A percentile compares a stretch with the other conserved stretches of the same genome.
Evolutionary conservation across 2,329 filamentous ascomycete genomes (phyloP).

Genomic region (Cladophialophora carrionii): DNA sequence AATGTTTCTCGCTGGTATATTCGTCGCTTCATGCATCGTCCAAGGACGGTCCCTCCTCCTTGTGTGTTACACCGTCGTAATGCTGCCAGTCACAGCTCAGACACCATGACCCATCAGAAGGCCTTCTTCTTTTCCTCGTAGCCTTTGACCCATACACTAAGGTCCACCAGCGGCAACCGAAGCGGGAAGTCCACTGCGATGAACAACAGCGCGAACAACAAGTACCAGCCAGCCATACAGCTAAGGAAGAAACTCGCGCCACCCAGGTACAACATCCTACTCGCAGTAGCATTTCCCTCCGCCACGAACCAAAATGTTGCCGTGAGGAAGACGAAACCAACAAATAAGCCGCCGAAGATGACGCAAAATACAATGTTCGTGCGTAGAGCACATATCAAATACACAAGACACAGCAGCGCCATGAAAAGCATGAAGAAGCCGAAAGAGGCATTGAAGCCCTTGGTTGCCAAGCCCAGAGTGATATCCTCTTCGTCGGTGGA

Average conservation of each 20-base stretch:
- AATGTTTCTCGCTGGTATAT: not conserved
- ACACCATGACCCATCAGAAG: not conserved
- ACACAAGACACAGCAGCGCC: conserved; percentile 67
- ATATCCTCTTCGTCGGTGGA: conserved; percentile 26
- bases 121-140: conserved; percentile 4
- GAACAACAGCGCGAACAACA: conserved; percentile 58
- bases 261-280: conserved; percentile 36
- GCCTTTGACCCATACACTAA: conserved; percentile 43
- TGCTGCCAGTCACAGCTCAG: not conserved
- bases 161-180: conserved; percentile 59
- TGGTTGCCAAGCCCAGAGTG: not conserved
- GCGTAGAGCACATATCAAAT: conserved; percentile 69
- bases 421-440: conserved; percentile 68
- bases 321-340: conserved; percentile 16
- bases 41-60: not conserved
- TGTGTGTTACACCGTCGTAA: not conserved
- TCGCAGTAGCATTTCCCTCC: conserved; percentile 43
- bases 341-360: conserved; percentile 64
- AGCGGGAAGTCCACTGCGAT: conserved; percentile 60
- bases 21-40: not conserved
- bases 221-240: conserved; percentile 57
- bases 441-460: conserved; percentile 33
- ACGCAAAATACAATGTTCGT: conserved; percentile 71
- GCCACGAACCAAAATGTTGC: conserved; percentile 21
- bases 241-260: conserved; percentile 55